phyloP scores from a whole-genome alignment of 73 alveolate species.

The Blepharisma stoltei region DNA sequence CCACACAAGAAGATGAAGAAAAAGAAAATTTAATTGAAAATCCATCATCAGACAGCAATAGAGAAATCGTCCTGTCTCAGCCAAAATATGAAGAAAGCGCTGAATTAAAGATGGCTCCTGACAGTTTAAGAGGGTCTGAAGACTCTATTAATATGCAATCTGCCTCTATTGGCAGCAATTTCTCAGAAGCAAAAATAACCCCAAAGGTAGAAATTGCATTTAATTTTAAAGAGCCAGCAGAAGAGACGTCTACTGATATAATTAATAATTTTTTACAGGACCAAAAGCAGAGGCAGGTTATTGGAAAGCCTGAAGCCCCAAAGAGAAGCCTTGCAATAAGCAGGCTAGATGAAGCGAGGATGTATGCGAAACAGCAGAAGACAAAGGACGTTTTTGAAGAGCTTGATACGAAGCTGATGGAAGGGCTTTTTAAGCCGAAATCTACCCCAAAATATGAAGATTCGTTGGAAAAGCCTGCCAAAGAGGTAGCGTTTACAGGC shows the following conservation, averaged over 20 bases:
- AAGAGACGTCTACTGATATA: too few relatives aligned
- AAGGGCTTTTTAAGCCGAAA: background rate
- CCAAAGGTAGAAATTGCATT: too few relatives aligned
- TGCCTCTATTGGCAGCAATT: background rate
- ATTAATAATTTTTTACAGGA: background rate
- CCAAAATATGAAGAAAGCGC: constrained; percentile 25
- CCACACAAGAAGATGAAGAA: background rate
- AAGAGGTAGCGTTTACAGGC: background rate
- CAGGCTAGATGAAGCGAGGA: constrained; percentile 14
- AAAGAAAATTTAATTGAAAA: background rate
- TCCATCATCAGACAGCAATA: background rate
- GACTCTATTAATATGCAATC: too few relatives aligned
- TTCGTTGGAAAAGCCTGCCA: background rate
- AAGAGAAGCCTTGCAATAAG: background rate
- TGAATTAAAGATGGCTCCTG: background rate
- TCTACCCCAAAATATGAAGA: background rate
- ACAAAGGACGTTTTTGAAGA: constrained; percentile 2
- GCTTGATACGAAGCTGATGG: background rate
- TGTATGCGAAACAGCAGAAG: constrained; percentile 12
- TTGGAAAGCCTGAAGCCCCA: background rate
- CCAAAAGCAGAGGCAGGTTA: background rate
- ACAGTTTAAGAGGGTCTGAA: background rate
- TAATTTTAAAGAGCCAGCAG: too few relatives aligned
- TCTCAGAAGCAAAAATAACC: background rate
- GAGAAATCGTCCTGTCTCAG: background rate